These are phyloP conservation scores for Cerioporus squamosus DNA, from an alignment of 1,284 basidiomycete species.

Conservation along the genomic window DNA sequence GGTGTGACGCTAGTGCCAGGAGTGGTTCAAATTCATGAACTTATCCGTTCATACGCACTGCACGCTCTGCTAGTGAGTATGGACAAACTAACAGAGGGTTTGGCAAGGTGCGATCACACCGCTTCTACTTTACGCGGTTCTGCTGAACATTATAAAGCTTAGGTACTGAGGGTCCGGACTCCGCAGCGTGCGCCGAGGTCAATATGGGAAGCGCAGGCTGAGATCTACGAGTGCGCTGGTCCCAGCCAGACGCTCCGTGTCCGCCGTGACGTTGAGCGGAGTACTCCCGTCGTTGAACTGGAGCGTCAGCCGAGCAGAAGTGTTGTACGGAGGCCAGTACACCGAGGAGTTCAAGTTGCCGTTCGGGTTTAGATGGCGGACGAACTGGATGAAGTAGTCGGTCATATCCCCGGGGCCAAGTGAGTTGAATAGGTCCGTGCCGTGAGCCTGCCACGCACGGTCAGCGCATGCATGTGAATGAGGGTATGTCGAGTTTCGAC, in stretches of 20 bases:
- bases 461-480: constrained; percentile 13
- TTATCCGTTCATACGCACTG: too few species aligned
- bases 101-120: too few species aligned
- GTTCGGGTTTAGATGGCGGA: constrained; percentile 35
- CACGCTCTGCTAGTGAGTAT: too few species aligned
- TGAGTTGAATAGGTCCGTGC: constrained; percentile 18
- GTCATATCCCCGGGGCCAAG: constrained; percentile 22
- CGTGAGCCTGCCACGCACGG: constrained; percentile 2
- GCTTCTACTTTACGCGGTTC: too few species aligned
- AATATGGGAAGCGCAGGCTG: background rate
- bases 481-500: too few species aligned
- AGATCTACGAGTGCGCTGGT: background rate
- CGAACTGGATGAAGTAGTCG: constrained; percentile 25
- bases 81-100: too few species aligned
- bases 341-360: constrained; percentile 30
- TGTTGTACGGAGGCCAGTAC: constrained; percentile 54
- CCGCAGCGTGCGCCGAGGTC: too few species aligned
- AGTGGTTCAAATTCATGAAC: too few species aligned
- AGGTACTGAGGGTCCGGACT: too few species aligned
- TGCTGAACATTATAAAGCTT: too few species aligned
- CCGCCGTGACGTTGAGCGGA: constrained; percentile 38
- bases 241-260: constrained; percentile 26
- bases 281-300: constrained; percentile 48
- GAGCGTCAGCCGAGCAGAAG: constrained; percentile 41
- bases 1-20: too few species aligned